Percentiles rank a stretch among this genome's conserved stretches.
These are phyloP conservation scores for Phytophthora fragariae DNA, from an alignment of 352 stramenopile species.

Conservation along the genomic window DNA sequence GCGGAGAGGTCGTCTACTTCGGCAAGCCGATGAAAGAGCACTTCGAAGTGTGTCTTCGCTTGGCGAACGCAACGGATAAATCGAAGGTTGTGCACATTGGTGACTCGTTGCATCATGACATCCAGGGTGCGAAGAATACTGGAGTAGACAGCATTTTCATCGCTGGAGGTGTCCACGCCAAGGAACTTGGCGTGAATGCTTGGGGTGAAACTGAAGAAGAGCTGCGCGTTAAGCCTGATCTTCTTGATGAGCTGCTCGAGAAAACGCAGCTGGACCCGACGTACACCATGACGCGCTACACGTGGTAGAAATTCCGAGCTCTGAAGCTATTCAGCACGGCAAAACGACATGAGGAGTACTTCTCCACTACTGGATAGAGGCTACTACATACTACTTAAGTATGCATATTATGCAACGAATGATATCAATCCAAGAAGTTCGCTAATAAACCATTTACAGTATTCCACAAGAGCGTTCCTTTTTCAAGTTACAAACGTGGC, in stretches of 20 bases:
- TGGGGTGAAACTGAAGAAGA: slow-evolving; percentile 36
- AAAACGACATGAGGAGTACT: no score
- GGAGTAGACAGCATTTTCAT: slow-evolving; percentile 70
- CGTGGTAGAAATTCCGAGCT: slow-evolving; percentile 18
- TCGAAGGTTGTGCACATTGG: slow-evolving; percentile 66
- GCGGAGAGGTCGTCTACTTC: slow-evolving; percentile 79
- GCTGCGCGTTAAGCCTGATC: slow-evolving; percentile 34
- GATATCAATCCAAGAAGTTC: no score
- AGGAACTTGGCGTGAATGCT: slow-evolving; percentile 49
- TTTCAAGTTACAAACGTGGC: no score
- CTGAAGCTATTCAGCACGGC: no score
- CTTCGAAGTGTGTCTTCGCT: slow-evolving; percentile 71
- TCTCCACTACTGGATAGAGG: slow-evolving; percentile 1
- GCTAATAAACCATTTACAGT: no score
- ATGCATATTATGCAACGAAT: no score
- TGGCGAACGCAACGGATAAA: slow-evolving; percentile 40
- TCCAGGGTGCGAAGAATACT: slow-evolving; percentile 59
- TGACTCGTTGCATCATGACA: slow-evolving; percentile 75
- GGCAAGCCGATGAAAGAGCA: slow-evolving; percentile 85
- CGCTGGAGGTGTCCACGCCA: slow-evolving; percentile 59
- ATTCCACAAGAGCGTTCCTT: no score
- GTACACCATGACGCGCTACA: slow-evolving; percentile 44
- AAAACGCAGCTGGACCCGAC: slow-evolving; percentile 36
- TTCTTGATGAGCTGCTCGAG: slow-evolving; percentile 36
- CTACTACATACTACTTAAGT: no score